Conservation (phyloP, 495 filamentous ascomycete species). For the Pyrenula massariospora region DNA sequence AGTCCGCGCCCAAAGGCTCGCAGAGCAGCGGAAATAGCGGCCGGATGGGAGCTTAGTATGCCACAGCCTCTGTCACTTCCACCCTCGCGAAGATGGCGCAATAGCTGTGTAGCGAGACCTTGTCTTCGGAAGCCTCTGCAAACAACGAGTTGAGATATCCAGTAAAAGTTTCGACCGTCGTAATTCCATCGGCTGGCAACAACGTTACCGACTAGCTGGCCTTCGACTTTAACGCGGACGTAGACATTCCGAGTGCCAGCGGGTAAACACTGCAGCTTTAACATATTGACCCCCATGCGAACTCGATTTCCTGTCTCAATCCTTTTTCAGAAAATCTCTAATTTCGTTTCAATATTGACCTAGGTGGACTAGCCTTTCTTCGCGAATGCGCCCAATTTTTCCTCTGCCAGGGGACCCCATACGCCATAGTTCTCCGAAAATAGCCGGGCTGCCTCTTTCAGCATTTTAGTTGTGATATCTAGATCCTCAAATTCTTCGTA, state of each 20-base stretch:
- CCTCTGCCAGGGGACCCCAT: conserved; percentile 13
- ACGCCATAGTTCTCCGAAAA: conserved; percentile 22
- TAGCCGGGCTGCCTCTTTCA: conserved; percentile 17
- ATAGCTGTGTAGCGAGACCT: conserved; percentile 17
- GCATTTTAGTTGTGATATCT: conserved; percentile 16
- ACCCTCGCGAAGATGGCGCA: conserved; percentile 11
- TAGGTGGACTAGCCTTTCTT: conserved; percentile 9
- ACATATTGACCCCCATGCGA: conserved; percentile 7
- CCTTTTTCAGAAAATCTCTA: too few species aligned
- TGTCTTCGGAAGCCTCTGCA: conserved; percentile 16
- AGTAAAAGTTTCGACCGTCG: conserved; percentile 16
- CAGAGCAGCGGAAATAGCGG: too few species aligned
- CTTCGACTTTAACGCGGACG: conserved; percentile 17
- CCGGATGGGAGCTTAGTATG: conserved; percentile 22
- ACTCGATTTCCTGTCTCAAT: conserved; percentile 17
- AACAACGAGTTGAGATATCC: conserved; percentile 27
- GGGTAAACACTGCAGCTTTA: conserved; percentile 14
- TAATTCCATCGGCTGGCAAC: conserved; percentile 21
- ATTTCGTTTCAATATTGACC: conserved; percentile 3
- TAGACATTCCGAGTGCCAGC: conserved; percentile 10
- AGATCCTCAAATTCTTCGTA: conserved; percentile 11
- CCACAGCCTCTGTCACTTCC: conserved; percentile 20
- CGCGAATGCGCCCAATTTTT: conserved; percentile 6
- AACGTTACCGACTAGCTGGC: conserved; percentile 18
- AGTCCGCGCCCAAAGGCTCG: too few species aligned